phyloP scores from a whole-genome alignment of 805 yeast genomes.

The Candida peoriensis region DNA sequence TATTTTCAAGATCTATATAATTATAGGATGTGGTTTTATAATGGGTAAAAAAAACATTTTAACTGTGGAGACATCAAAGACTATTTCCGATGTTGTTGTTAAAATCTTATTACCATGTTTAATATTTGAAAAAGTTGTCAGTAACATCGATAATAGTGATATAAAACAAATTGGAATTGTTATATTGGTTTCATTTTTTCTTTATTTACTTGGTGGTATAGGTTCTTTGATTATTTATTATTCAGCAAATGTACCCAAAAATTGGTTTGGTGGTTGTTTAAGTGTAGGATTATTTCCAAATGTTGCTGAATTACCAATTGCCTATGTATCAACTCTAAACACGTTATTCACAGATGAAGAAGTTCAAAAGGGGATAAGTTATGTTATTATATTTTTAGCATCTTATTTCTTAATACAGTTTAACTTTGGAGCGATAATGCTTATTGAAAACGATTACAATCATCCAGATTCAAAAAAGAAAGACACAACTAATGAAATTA shows the following conservation, averaged over 20 bases:
- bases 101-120: slow-evolving; percentile 70
- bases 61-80: slow-evolving; percentile 62
- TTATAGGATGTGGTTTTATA: slow-evolving; percentile 59
- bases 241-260: slow-evolving; percentile 37
- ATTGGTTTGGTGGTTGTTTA: slow-evolving; percentile 68
- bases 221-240: slow-evolving; percentile 31
- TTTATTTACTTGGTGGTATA: slow-evolving; percentile 45
- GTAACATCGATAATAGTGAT: slow-evolving; percentile 60
- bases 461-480: no score
- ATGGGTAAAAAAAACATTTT: slow-evolving; percentile 61
- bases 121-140: slow-evolving; percentile 67
- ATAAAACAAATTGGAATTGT: slow-evolving; percentile 67
- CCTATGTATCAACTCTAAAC: slow-evolving; percentile 63
- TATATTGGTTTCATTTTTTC: slow-evolving; percentile 43
- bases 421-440: slow-evolving; percentile 76
- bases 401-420: slow-evolving; percentile 59
- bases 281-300: slow-evolving; percentile 71
- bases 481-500: no score
- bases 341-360: slow-evolving; percentile 51
- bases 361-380: slow-evolving; percentile 76
- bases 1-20: slow-evolving; percentile 71
- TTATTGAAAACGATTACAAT: no score
- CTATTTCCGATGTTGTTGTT: slow-evolving; percentile 64
- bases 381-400: slow-evolving; percentile 71
- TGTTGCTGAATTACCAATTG: slow-evolving; percentile 73